Conservation (phyloP, 208 protist species). For the Leptomonas pyrrhocoris region DNA sequence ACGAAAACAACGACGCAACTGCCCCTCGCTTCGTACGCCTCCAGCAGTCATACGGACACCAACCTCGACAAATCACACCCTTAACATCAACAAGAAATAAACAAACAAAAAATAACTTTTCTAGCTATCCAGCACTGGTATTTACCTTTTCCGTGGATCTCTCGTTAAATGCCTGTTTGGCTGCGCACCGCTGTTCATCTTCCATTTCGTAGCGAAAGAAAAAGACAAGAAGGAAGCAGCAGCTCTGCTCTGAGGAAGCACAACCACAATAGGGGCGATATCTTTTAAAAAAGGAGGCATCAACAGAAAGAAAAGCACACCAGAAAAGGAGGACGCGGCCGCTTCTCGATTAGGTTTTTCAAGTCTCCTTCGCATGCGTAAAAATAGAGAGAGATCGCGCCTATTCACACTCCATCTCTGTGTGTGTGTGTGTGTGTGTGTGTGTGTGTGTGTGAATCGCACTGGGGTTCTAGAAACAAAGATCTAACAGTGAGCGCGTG, state of each 20-base stretch:
- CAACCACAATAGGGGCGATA: too few species aligned
- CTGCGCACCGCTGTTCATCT: too few species aligned
- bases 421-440: too few species aligned
- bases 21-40: neutral
- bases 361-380: slow-evolving; percentile 21
- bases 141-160: slow-evolving; percentile 22
- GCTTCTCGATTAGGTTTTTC: slow-evolving; percentile 60
- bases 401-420: neutral
- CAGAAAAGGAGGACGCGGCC: slow-evolving; percentile 45
- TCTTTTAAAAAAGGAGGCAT: neutral
- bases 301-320: slow-evolving; percentile 2
- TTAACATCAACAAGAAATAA: slow-evolving; percentile 23
- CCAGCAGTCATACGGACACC: slow-evolving; percentile 1
- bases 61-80: slow-evolving; percentile 14
- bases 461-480: too few species aligned
- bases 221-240: neutral
- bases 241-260: neutral
- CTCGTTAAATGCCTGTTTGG: neutral
- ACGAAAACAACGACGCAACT: neutral
- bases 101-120: slow-evolving; percentile 34
- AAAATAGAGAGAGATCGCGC: slow-evolving; percentile 20
- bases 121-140: slow-evolving; percentile 48
- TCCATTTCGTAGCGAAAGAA: neutral
- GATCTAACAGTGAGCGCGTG: too few species aligned
- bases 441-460: too few species aligned